Evolutionary conservation across 2,329 filamentous ascomycete species (phyloP).

Genomic region (Phialemoniopsis sp.): DNA sequence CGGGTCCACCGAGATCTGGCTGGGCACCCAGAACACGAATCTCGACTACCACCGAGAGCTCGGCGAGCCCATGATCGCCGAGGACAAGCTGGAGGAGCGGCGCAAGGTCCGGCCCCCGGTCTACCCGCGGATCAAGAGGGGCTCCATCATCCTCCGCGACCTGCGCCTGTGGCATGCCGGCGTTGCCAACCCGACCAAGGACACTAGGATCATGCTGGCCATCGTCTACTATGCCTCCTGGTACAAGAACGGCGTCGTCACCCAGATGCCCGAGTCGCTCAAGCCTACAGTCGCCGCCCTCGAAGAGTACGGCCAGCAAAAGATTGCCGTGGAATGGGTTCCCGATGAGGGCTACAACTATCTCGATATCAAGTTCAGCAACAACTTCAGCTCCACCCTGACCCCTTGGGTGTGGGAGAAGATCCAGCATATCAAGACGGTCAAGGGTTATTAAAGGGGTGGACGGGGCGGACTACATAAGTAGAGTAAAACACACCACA

Average conservation of each 20-base stretch:
- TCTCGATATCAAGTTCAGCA: conserved; percentile 8
- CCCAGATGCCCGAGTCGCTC: conserved; percentile 5
- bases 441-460: conserved; percentile 8
- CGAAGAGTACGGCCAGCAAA: conserved; percentile 6
- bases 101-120: conserved; percentile 25
- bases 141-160: conserved; percentile 39
- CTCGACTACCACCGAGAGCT: conserved; percentile 6
- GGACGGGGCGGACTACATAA: no score
- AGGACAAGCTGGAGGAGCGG: conserved; percentile 17
- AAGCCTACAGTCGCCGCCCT: conserved; percentile 3
- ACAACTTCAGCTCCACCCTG: conserved; percentile 9
- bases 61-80: no score
- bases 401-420: conserved; percentile 8
- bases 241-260: conserved; percentile 9
- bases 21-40: conserved; percentile 43
- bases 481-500: neutral
- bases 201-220: conserved; percentile 7
- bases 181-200: conserved; percentile 7
- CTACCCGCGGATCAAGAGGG: conserved; percentile 34
- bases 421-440: conserved; percentile 7
- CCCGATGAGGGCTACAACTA: conserved; percentile 9
- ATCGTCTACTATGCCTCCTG: conserved; percentile 8
- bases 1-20: conserved; percentile 56
- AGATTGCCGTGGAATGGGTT: conserved; percentile 7
- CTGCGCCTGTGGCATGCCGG: conserved; percentile 31